phyloP scores from a whole-genome alignment of 179 eudicot species.

The Actinidia arguta region DNA sequence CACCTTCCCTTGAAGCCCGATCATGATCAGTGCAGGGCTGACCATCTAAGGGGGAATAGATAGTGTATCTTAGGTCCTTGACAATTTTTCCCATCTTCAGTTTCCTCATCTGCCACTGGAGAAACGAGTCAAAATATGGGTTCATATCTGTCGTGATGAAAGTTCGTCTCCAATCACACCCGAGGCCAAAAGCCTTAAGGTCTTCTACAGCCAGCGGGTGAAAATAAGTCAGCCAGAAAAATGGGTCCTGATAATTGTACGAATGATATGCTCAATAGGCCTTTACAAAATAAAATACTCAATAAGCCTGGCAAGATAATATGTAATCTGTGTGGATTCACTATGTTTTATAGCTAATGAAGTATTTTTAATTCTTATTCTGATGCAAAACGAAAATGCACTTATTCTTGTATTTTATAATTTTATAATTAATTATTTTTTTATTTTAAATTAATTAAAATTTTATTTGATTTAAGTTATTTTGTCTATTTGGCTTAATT shows the following conservation, averaged over 20 bases:
- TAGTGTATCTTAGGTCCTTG: conserved; percentile 75
- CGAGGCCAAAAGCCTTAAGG: conserved; percentile 78
- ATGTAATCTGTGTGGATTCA: too few species aligned
- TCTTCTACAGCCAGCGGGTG: conserved; percentile 83
- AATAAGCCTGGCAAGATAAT: too few species aligned
- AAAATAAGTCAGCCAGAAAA: conserved; percentile 69
- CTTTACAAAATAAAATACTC: too few species aligned
- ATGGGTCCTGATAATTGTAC: conserved; percentile 69
- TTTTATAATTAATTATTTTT: too few species aligned
- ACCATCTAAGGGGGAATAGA: conserved; percentile 87
- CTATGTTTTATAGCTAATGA: too few species aligned
- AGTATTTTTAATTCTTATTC: too few species aligned
- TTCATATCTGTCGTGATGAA: conserved; percentile 85
- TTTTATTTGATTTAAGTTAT: too few species aligned
- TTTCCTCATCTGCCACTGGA: conserved; percentile 85
- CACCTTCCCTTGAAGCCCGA: conserved; percentile 95
- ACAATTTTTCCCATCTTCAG: conserved; percentile 84
- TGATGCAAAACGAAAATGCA: too few species aligned
- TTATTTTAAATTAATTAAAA: too few species aligned
- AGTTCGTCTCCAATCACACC: conserved; percentile 88
- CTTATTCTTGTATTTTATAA: too few species aligned
- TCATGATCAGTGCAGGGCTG: conserved; percentile 97
- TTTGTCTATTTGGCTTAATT: too few species aligned
- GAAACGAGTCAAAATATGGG: conserved; percentile 82
- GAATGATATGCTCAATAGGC: too few species aligned